phyloP scores from a whole-genome alignment of 805 yeast species.

The Cyberlindnera nakhonratchasimensis region DNA sequence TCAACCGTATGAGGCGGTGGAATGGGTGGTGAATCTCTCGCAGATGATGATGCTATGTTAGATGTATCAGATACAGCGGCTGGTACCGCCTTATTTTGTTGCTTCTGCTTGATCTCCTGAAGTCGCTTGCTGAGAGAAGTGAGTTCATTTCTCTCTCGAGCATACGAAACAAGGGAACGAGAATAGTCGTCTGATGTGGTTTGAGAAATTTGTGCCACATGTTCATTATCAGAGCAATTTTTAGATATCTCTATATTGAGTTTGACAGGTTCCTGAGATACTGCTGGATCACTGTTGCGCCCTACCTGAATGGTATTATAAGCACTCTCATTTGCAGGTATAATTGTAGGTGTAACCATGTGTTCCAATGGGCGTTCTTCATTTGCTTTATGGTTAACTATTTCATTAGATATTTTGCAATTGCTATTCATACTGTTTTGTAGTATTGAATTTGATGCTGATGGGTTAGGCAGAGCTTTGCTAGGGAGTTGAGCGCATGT shows the following conservation, averaged over 20 bases:
- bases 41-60: background rate
- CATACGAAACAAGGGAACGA: background rate
- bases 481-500: too few relatives aligned
- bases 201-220: too few relatives aligned
- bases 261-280: too few relatives aligned
- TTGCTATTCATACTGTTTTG: too few relatives aligned
- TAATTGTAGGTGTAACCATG: background rate
- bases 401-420: background rate
- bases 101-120: constrained; percentile 4
- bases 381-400: background rate
- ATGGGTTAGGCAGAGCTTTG: too few relatives aligned
- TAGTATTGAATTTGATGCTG: too few relatives aligned
- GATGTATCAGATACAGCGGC: background rate
- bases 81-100: background rate
- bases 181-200: background rate
- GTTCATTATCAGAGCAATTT: too few relatives aligned
- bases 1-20: constrained; percentile 17
- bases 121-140: constrained; percentile 5
- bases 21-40: constrained; percentile 9
- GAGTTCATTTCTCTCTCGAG: constrained; percentile 7
- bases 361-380: background rate
- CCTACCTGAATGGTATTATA: background rate
- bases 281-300: too few relatives aligned
- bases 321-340: background rate
- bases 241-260: too few relatives aligned